Evolutionary conservation across 1,284 basidiomycete species (phyloP), one percentile per base, ranked within the genome.

Genomic region (Cryptococcus amylolentus): DNA sequence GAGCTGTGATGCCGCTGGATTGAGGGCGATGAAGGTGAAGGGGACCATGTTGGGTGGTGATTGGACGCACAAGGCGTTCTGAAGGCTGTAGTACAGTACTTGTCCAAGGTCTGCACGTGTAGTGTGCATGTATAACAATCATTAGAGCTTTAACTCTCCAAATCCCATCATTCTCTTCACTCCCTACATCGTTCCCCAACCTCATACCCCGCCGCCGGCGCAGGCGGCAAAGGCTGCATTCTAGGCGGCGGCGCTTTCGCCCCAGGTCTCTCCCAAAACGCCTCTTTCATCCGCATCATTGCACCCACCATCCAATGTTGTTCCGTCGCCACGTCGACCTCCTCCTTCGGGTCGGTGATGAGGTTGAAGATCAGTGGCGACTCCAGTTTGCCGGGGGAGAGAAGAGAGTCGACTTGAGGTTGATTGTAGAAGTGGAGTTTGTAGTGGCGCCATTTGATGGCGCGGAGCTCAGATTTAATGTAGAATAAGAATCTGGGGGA

Each of bases 1-100:
- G 4, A 28, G 31, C 38, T 62, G 63, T 28, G 58, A 60, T 43
- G 69, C 67, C 5, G 55, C 60, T 13, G 64, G 66, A 5, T 53
- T 75, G 23, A 54, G 72, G 35, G 54, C 46, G 4, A 67, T 71
- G 59, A 31, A 62, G 43, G 67, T 68, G 2, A 51, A 42, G n/a
- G 71, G 62, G 3, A 74, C 73, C 0, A 65, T 74, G 68, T 57
- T 75, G 8, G 68, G 64, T 1, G 73, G 72, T 9, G 50, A 62
- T 6, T 72, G 70, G 66, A 75, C 71, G 2, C 54, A 58, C 51
- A 56, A 35, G 55, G 26, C 49, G 5, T 51, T 55, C 28, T 56
- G 41, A 48, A 23, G 23, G 3, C 23, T 23, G 23, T 23, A 23
- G 23, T 23, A 23, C 20, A 23, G 3, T 23, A 23, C 23, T 23